phyloP scores from a whole-genome alignment of 2,329 filamentous ascomycete species.

The Pseudogymnoascus sp. region DNA sequence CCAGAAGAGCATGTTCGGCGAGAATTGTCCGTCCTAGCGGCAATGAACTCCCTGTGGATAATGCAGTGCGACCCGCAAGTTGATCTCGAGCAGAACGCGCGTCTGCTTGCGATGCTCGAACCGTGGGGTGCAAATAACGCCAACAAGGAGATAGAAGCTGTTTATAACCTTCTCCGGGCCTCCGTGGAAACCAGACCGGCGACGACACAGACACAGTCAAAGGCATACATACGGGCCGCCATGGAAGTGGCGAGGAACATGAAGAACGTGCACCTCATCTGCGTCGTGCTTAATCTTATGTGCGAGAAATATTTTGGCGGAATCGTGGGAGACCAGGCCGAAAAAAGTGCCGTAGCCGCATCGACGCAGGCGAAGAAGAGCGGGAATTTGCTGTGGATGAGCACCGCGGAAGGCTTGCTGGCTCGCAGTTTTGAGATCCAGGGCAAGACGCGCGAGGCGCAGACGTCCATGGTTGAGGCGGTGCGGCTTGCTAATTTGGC shows the following conservation, averaged over 20 bases:
- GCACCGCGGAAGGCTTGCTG: conserved; percentile 73
- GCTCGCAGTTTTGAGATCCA: conserved; percentile 68
- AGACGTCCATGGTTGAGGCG: conserved; percentile 38
- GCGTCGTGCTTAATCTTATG: conserved; percentile 80
- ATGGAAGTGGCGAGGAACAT: conserved; percentile 63
- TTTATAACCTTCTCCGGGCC: conserved; percentile 69
- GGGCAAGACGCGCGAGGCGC: conserved; percentile 53
- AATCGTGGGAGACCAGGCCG: conserved; percentile 68
- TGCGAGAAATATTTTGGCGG: conserved; percentile 55
- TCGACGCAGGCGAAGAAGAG: conserved; percentile 61
- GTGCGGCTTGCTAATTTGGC: conserved; percentile 22
- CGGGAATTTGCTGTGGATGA: conserved; percentile 69
- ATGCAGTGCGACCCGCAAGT: conserved; percentile 55
- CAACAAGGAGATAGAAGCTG: conserved; percentile 69
- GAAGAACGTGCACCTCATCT: conserved; percentile 72
- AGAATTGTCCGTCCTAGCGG: conserved; percentile 60
- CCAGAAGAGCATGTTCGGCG: conserved; percentile 45
- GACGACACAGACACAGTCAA: conserved; percentile 67
- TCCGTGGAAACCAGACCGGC: conserved; percentile 56
- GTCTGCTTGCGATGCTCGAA: conserved; percentile 59
- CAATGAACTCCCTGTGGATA: conserved; percentile 66
- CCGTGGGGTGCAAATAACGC: conserved; percentile 62
- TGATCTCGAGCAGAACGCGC: conserved; percentile 51
- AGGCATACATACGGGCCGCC: conserved; percentile 68
- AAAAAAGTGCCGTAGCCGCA: conserved; percentile 68